These are phyloP conservation scores for Aspergillus hancockii DNA, from an alignment of 495 filamentous ascomycete genomes.

Conservation along the genomic window DNA sequence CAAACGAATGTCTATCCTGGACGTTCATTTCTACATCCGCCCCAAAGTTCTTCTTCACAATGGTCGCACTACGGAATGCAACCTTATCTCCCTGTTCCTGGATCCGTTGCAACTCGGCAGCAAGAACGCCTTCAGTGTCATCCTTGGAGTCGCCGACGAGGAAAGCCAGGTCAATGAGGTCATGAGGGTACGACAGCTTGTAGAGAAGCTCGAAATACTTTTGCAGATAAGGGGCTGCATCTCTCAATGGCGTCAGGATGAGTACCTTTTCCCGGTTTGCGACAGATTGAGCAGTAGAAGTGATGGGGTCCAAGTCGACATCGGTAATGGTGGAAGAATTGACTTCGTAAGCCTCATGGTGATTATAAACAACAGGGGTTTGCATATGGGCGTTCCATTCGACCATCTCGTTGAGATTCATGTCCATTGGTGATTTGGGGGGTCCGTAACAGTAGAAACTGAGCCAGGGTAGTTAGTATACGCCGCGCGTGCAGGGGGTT, in stretches of 20 bases:
- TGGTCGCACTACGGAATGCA: conserved; percentile 78
- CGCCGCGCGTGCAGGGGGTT: not conserved
- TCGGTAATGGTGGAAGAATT: conserved; percentile 76
- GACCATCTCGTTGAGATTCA: conserved; percentile 85
- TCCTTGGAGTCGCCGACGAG: conserved; percentile 89
- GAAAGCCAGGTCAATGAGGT: conserved; percentile 93
- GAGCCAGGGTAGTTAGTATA: conserved; percentile 9
- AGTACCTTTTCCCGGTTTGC: conserved; percentile 86
- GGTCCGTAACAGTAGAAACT: conserved; percentile 99
- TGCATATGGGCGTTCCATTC: conserved; percentile 85
- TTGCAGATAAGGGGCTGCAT: conserved; percentile 76
- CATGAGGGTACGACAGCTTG: conserved; percentile 89
- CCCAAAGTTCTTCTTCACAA: conserved; percentile 91
- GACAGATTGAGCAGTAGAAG: conserved; percentile 75
- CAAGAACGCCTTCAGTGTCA: conserved; percentile 80
- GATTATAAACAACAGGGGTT: conserved; percentile 94
- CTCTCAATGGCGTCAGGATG: conserved; percentile 90
- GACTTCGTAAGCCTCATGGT: conserved; percentile 81
- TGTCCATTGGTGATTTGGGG: conserved; percentile 87
- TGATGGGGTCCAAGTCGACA: conserved; percentile 83
- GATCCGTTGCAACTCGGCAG: conserved; percentile 81
- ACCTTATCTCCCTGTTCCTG: conserved; percentile 76
- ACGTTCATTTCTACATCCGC: conserved; percentile 68
- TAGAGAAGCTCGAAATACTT: conserved; percentile 93
- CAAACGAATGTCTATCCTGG: conserved; percentile 79